A percentile compares a stretch with the other conserved stretches of the same genome.
Evolutionary conservation across 805 yeast genomes (phyloP).

Genomic region (Saccharomycopsis fibuligera): DNA sequence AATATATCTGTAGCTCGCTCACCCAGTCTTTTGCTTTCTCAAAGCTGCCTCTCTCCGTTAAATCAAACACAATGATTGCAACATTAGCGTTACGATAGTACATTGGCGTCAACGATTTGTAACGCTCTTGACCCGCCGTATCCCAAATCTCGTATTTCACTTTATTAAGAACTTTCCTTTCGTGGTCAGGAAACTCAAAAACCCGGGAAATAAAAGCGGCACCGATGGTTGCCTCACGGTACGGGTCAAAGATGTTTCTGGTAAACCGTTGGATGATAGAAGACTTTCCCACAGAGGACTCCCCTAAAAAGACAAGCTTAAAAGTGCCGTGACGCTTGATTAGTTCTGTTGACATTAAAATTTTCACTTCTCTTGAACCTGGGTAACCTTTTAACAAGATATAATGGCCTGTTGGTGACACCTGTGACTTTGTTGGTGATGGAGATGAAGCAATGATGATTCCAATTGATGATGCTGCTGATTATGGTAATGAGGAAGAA

Average conservation of each 20-base stretch:
- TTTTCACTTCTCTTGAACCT: too few species aligned
- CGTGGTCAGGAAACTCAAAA: conserved; percentile 31
- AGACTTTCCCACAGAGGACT: conserved; percentile 46
- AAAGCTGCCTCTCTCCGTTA: conserved; percentile 65
- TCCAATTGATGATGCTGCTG: not conserved
- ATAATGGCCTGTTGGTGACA: too few species aligned
- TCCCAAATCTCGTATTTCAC: conserved; percentile 77
- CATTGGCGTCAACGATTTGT: conserved; percentile 78
- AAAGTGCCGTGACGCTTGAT: conserved; percentile 19
- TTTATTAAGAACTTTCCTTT: conserved; percentile 25
- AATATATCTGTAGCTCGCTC: conserved; percentile 79
- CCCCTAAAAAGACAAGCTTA: conserved; percentile 43
- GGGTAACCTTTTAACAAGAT: too few species aligned
- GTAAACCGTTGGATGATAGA: conserved; percentile 39
- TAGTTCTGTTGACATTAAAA: conserved; percentile 11
- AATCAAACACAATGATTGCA: conserved; percentile 85
- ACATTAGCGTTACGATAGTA: conserved; percentile 75
- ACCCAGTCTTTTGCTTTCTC: conserved; percentile 83
- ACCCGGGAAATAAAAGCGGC: conserved; percentile 94
- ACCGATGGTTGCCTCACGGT: conserved; percentile 92
- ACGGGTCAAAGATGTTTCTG: conserved; percentile 62
- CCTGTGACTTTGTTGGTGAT: not conserved
- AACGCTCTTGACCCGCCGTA: conserved; percentile 93
- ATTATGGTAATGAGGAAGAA: too few species aligned
- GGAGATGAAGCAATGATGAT: not conserved